Percentiles rank a stretch among this genome's conserved stretches.
Evolutionary conservation across 441 rosid species (phyloP).

Genomic region (Pelargonium citronellum): DNA sequence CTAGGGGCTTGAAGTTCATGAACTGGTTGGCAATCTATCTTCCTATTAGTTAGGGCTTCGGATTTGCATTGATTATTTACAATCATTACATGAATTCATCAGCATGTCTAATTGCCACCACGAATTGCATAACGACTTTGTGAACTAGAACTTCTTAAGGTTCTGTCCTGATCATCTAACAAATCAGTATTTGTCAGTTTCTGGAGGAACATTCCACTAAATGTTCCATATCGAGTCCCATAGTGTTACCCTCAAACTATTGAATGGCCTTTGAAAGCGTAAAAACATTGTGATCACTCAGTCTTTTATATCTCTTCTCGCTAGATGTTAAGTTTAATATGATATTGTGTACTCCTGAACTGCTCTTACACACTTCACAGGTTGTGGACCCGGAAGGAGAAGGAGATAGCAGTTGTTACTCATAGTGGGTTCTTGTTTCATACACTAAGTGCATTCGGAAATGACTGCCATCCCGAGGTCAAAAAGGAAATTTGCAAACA

Average conservation of each 20-base stretch:
- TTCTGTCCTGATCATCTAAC: no score
- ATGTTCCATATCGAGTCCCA: no score
- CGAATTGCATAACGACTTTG: no score
- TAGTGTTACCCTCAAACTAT: no score
- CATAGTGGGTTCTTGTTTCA: conserved; percentile 91
- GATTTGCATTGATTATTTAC: background rate
- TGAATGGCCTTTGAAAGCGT: no score
- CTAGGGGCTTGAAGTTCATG: conserved; percentile 69
- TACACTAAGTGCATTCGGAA: conserved; percentile 58
- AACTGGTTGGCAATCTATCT: conserved; percentile 47
- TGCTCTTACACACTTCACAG: conserved; percentile 33
- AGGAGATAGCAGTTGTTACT: conserved; percentile 94
- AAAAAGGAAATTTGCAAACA: conserved; percentile 66
- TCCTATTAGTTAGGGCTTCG: background rate
- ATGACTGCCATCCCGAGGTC: conserved; percentile 68
- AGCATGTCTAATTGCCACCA: no score
- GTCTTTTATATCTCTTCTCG: no score
- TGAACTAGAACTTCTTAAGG: background rate
- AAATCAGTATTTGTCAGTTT: no score
- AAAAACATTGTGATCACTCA: no score
- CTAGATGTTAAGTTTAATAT: conserved; percentile 9
- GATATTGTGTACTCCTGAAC: background rate
- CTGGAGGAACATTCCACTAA: no score
- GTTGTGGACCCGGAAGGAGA: conserved; percentile 95
- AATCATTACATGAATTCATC: background rate